Evolutionary conservation across 176 grass and related monocot species (phyloP).

Genomic region (Oryza officinalis): DNA sequence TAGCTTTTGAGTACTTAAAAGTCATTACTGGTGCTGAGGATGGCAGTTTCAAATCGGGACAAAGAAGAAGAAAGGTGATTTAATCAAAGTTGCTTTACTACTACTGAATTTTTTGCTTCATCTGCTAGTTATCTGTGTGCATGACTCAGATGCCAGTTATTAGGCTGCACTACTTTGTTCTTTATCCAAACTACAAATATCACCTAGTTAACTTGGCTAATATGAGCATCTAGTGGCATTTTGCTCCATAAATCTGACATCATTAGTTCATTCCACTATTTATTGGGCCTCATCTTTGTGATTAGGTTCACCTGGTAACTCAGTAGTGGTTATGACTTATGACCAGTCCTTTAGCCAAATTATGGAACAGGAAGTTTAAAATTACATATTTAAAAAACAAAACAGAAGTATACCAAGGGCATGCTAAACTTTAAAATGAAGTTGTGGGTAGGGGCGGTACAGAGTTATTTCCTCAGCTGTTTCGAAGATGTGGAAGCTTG

Average conservation of each 20-base stretch:
- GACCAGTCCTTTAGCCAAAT: constrained; percentile 8
- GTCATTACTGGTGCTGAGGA: constrained; percentile 60
- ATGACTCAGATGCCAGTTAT: constrained; percentile 18
- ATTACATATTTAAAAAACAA: not conserved
- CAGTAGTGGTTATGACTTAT: constrained; percentile 21
- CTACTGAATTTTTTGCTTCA: constrained; percentile 9
- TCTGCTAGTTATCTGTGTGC: constrained; percentile 20
- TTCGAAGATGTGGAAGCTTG: not conserved
- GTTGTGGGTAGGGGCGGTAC: not conserved
- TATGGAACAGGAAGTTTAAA: constrained; percentile 2
- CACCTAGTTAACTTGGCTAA: constrained; percentile 5
- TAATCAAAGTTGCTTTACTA: constrained; percentile 11
- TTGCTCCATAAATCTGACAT: not conserved
- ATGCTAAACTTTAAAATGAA: constrained; percentile 18
- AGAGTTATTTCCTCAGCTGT: not conserved
- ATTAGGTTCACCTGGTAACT: not conserved
- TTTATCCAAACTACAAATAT: not conserved
- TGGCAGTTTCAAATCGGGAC: constrained; percentile 68
- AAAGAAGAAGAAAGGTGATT: constrained; percentile 77
- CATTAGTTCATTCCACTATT: not conserved
- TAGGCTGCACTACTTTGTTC: not conserved
- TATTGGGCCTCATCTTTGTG: not conserved
- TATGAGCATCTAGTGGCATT: not conserved
- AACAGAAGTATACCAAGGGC: not conserved
- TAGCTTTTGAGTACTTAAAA: constrained; percentile 69